phyloP scores from a whole-genome alignment of 2,329 filamentous ascomycete species.

The Colletotrichum endophyticum region DNA sequence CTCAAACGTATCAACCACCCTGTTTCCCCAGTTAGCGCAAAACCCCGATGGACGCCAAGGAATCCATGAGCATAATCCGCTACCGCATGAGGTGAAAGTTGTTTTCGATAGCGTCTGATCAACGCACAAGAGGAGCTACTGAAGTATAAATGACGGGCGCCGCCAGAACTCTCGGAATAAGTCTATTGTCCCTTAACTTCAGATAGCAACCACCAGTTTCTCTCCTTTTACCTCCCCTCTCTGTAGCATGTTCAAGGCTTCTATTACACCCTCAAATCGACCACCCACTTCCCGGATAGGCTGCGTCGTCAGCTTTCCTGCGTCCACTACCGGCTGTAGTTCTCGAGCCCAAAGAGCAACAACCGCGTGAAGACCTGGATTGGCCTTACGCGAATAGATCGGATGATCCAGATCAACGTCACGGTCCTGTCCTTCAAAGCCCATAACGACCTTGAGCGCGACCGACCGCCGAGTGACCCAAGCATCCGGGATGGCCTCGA shows the following conservation, averaged over 20 bases:
- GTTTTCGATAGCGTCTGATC: too few species aligned
- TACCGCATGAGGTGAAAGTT: too few species aligned
- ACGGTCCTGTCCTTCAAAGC: constrained; percentile 11
- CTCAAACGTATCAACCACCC: too few species aligned
- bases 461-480: constrained; percentile 28
- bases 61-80: too few species aligned
- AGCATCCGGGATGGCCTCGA: constrained; percentile 25
- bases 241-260: constrained; percentile 2
- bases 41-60: too few species aligned
- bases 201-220: constrained; percentile 5
- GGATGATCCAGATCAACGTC: not conserved
- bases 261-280: not conserved
- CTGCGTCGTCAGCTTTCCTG: not conserved
- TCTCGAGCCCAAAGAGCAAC: not conserved
- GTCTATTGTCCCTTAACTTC: not conserved
- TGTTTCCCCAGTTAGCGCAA: too few species aligned
- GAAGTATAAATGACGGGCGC: not conserved
- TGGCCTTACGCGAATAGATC: not conserved
- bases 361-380: not conserved
- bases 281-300: constrained; percentile 7
- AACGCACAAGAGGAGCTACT: too few species aligned
- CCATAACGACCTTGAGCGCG: constrained; percentile 25
- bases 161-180: not conserved
- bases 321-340: constrained; percentile 6
- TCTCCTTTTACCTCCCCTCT: constrained; percentile 8